Evolutionary conservation across 495 filamentous ascomycete species (phyloP).

Genomic region (Podospora appendiculata): DNA sequence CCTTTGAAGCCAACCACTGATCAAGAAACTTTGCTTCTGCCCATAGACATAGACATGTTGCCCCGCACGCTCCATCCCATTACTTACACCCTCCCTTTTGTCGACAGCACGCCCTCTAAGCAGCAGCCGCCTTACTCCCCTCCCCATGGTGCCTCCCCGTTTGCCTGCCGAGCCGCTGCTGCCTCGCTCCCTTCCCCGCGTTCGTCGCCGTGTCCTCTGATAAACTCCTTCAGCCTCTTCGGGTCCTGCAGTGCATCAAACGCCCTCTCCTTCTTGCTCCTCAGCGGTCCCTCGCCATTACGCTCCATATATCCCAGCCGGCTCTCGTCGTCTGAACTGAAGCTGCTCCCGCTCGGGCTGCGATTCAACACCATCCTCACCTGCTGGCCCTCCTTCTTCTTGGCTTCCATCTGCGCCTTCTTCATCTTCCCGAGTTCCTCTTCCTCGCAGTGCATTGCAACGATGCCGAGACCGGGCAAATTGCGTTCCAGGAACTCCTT

Average conservation of each 20-base stretch:
- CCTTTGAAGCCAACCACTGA: too few species aligned
- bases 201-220: not conserved
- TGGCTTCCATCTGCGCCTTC: conserved; percentile 38
- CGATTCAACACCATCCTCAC: conserved; percentile 60
- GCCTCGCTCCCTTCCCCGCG: not conserved
- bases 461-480: conserved; percentile 66
- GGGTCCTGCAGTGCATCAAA: conserved; percentile 37
- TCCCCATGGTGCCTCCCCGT: too few species aligned
- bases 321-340: conserved; percentile 72
- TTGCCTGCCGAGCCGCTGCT: too few species aligned
- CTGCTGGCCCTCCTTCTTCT: conserved; percentile 53
- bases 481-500: conserved; percentile 58
- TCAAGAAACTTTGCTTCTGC: too few species aligned
- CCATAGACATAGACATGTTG: too few species aligned
- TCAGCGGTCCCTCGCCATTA: conserved; percentile 14
- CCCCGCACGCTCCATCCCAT: too few species aligned
- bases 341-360: conserved; percentile 41
- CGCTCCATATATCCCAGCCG: conserved; percentile 51
- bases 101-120: too few species aligned
- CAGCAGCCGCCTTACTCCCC: too few species aligned
- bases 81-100: too few species aligned
- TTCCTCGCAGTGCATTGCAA: conserved; percentile 64
- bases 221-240: conserved; percentile 18
- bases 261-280: conserved; percentile 36
- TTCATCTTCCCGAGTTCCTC: conserved; percentile 51